phyloP scores from a whole-genome alignment of 2,329 filamentous ascomycete genomes.

The Fusarium keratoplasticum region DNA sequence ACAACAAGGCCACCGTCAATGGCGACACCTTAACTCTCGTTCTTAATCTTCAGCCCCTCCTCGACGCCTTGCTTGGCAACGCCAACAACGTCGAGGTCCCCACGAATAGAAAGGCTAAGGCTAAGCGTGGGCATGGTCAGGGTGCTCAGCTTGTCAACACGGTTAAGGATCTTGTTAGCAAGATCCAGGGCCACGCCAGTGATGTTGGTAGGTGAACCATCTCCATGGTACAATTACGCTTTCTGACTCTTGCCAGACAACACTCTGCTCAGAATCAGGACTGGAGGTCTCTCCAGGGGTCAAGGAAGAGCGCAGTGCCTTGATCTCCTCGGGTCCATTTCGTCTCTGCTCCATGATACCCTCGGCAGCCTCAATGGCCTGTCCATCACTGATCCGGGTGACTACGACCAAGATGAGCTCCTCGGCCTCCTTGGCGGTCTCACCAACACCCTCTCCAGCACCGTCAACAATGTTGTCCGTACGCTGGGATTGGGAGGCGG shows the following conservation, averaged over 20 bases:
- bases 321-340: not conserved
- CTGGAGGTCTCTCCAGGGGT: not conserved
- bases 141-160: not conserved
- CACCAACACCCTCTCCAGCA: not conserved
- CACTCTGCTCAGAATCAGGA: not conserved
- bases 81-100: not conserved
- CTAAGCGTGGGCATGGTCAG: not conserved
- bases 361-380: not conserved
- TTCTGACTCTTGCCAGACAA: not conserved
- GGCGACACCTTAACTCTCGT: not conserved
- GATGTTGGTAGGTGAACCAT: not conserved
- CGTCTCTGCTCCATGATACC: not conserved
- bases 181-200: not conserved
- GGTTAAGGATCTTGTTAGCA: not conserved
- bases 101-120: not conserved
- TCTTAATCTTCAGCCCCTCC: not conserved
- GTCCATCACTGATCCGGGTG: not conserved
- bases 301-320: not conserved
- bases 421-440: not conserved
- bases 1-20: not conserved
- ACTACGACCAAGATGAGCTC: not conserved
- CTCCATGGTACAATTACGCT: rapidly evolving
- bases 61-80: not conserved
- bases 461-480: not conserved
- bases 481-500: not conserved